phyloP scores from a whole-genome alignment of 441 rosid species.

The Corymbia calophylla region DNA sequence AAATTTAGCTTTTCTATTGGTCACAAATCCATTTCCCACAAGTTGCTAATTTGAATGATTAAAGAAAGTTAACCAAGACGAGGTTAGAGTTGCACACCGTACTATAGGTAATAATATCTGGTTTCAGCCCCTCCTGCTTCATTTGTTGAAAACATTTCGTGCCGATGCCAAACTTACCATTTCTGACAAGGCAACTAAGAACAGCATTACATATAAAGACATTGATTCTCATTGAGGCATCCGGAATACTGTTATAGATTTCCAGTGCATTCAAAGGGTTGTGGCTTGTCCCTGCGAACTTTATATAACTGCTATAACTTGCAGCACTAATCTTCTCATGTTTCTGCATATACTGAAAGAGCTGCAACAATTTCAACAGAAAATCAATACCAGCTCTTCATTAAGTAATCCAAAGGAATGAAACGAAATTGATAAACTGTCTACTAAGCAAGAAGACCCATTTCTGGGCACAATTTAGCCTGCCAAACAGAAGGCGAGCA shows the following conservation, averaged over 20 bases:
- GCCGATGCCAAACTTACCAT: slow-evolving; percentile 57
- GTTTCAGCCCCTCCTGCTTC: slow-evolving; percentile 79
- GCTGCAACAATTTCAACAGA: slow-evolving; percentile 37
- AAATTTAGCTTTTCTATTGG: neutral
- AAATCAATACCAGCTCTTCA: neutral
- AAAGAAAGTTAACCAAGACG: neutral
- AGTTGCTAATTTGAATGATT: neutral
- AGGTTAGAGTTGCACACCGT: slow-evolving; percentile 39
- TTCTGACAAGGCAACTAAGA: slow-evolving; percentile 68
- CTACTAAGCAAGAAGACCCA: neutral
- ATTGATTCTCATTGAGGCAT: slow-evolving; percentile 53
- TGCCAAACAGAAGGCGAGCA: neutral
- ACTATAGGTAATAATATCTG: slow-evolving; percentile 75
- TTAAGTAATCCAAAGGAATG: neutral
- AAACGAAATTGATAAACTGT: neutral
- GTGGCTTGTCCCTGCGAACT: slow-evolving; percentile 51
- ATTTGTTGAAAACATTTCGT: slow-evolving; percentile 68
- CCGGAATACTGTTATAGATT: slow-evolving; percentile 53
- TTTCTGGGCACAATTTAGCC: neutral
- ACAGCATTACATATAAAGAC: slow-evolving; percentile 74
- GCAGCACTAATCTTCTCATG: slow-evolving; percentile 58
- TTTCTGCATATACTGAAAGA: slow-evolving; percentile 84
- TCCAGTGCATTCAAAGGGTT: slow-evolving; percentile 62
- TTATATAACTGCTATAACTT: slow-evolving; percentile 70
- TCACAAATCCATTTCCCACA: neutral